Conservation (phyloP, 2,329 filamentous ascomycete genomes). For the Samsoniella hepiali region DNA sequence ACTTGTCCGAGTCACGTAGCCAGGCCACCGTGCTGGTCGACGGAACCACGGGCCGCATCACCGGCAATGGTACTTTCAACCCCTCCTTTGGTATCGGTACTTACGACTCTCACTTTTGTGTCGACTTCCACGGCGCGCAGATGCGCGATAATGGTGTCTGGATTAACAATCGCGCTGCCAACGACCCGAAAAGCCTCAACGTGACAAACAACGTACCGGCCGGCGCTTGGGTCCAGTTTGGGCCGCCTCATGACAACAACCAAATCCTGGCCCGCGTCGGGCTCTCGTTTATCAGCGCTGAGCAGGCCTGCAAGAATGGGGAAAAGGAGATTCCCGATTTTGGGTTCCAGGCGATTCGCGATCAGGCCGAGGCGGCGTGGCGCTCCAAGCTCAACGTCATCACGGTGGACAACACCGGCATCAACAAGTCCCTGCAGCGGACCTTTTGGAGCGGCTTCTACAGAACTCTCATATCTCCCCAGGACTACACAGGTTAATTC, state of each 20-base stretch:
- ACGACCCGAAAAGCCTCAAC: constrained; percentile 38
- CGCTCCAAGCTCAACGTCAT: constrained; percentile 59
- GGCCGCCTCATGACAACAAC: constrained; percentile 32
- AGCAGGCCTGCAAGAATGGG: constrained; percentile 67
- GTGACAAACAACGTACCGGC: constrained; percentile 32
- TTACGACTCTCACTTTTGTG: constrained; percentile 58
- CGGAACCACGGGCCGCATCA: constrained; percentile 50
- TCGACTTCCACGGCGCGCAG: constrained; percentile 52
- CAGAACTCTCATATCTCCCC: constrained; percentile 64
- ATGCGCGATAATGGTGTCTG: constrained; percentile 58
- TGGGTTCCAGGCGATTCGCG: constrained; percentile 56
- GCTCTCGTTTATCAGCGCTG: constrained; percentile 65
- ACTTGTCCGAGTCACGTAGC: constrained; percentile 40
- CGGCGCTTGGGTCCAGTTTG: constrained; percentile 64
- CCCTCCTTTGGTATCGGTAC: constrained; percentile 60
- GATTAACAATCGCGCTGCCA: constrained; percentile 49
- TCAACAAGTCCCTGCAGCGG: constrained; percentile 55
- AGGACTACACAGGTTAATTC: constrained; percentile 59
- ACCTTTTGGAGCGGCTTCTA: constrained; percentile 72
- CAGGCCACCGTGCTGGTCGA: constrained; percentile 30
- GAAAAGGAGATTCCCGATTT: constrained; percentile 66
- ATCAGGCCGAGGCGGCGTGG: constrained; percentile 59
- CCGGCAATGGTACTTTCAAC: constrained; percentile 54
- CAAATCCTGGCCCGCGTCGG: constrained; percentile 65
- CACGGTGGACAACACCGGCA: constrained; percentile 50